Base-by-base conservation (phyloP, 768 basidiomycete genomes). In the Boletus tylopilopsis region DNA sequence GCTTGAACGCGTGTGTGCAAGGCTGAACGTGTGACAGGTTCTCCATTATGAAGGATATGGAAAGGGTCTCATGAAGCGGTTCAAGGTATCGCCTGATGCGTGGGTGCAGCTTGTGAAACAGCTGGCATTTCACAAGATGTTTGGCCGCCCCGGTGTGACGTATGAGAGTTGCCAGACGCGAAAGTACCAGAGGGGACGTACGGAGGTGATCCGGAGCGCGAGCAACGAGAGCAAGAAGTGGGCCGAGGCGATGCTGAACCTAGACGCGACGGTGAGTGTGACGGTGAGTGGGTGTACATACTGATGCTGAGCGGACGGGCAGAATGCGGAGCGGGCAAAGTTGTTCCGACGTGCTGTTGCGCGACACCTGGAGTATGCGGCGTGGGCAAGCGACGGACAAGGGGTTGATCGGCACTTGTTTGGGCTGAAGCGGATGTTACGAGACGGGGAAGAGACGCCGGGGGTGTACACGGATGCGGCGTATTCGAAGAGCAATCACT, bases 121-220 rank as follows among this genome's bases (percentile, higher is more conserved):
- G 69, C 84, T 97, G 40, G 95, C 94, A 19, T 97, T 90, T 75
- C 82, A 87, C 68, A 94, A 94, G 72, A 80, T 94, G 77, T 77
- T 74, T 59, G 73, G 74, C 6, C 77, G 87, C 2, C 84, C 87
- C 9, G 89, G 81, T 2, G 84, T 90, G 39, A 85, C 87, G 53
- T 99, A 99, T 72, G 95, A 99, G 76, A 87, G 85, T 54, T 87
- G 88, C 6, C 94, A 97, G 72, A 98, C 95, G 47, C 78, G 96
- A 23, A 93, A 90, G 66, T 99, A 82, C 75, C 81, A 90, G 65
- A 78, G 77, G 1, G 96, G 96, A 0, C 75, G 95, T 45, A 99
- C 95, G 6, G 96, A 99, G 72, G 95, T 98, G 32, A 96, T 98
- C 57, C 79, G 95, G 15, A 82, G 81, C 54, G 86, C 85, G 25